Evolutionary conservation across 495 filamentous ascomycete genomes (phyloP).

Genomic region (Glonium stellatum): DNA sequence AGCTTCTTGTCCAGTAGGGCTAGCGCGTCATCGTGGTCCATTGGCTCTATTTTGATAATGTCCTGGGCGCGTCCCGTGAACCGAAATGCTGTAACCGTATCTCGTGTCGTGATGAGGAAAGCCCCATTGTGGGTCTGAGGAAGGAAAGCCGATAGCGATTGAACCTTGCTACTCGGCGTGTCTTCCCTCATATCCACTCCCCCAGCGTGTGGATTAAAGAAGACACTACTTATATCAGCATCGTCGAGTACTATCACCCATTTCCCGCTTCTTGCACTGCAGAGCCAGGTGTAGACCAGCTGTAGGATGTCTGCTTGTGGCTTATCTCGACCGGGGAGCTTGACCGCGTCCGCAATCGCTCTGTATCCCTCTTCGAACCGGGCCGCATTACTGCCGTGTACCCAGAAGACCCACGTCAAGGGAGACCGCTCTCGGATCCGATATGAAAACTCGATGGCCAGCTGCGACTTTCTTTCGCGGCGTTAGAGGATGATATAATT

Average conservation of each 20-base stretch:
- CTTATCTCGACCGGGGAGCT: conserved; percentile 25
- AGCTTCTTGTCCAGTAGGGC: conserved; percentile 12
- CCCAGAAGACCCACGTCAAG: conserved; percentile 25
- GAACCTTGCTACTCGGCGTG: not conserved
- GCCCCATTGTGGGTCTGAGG: not conserved
- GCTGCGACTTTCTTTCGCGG: conserved; percentile 40
- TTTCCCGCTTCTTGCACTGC: conserved; percentile 27
- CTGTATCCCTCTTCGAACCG: conserved; percentile 25
- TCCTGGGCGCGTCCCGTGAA: not conserved
- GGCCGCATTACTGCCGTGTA: conserved; percentile 24
- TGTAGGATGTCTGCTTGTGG: conserved; percentile 32
- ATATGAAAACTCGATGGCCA: conserved; percentile 46
- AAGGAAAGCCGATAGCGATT: not conserved
- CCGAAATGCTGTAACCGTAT: not conserved
- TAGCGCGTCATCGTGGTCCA: conserved; percentile 13
- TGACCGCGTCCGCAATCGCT: conserved; percentile 17
- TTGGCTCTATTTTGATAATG: conserved; percentile 10
- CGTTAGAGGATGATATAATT: not conserved
- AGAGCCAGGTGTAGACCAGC: conserved; percentile 37
- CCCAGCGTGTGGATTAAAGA: conserved; percentile 15
- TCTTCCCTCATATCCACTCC: not conserved
- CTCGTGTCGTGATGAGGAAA: not conserved
- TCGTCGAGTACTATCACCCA: conserved; percentile 50
- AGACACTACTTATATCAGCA: conserved; percentile 41
- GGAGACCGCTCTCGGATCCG: conserved; percentile 25